These are phyloP conservation scores for Chrysopogon serrulatus DNA, from an alignment of 176 grass and related monocot species.

Conservation along the genomic window DNA sequence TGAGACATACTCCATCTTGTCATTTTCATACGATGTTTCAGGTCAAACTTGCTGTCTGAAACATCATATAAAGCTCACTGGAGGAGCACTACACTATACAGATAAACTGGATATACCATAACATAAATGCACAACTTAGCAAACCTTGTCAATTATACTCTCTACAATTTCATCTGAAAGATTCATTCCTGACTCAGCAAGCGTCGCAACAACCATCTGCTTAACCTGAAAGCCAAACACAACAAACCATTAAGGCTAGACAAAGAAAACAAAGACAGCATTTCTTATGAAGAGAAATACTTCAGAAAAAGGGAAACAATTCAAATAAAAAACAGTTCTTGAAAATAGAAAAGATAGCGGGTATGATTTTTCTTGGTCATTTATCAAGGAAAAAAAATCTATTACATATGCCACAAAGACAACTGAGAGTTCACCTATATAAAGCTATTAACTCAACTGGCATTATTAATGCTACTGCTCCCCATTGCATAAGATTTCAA, in stretches of 20 bases:
- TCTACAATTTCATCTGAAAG: conserved; percentile 69
- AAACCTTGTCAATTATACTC: conserved; percentile 65
- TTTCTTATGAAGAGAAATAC: neutral
- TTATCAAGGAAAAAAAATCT: neutral
- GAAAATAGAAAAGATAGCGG: neutral
- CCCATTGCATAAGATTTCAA: neutral
- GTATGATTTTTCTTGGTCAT: neutral
- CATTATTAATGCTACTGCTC: neutral
- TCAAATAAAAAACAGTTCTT: neutral
- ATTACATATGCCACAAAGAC: neutral
- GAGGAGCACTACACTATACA: neutral
- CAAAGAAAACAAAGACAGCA: neutral
- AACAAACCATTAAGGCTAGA: conserved; percentile 2
- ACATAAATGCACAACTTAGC: neutral
- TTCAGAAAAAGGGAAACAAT: neutral
- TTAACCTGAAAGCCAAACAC: conserved; percentile 50
- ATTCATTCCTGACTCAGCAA: conserved; percentile 70
- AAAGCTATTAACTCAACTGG: neutral
- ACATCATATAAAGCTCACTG: neutral
- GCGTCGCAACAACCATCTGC: conserved; percentile 72
- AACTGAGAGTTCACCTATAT: neutral
- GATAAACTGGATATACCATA: conserved; percentile 5
- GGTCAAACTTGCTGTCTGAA: neutral
- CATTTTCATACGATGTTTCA: neutral
- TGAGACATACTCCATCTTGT: neutral